phyloP scores from a whole-genome alignment of 345 rosid genomes.

The Carallia pectinifolia region DNA sequence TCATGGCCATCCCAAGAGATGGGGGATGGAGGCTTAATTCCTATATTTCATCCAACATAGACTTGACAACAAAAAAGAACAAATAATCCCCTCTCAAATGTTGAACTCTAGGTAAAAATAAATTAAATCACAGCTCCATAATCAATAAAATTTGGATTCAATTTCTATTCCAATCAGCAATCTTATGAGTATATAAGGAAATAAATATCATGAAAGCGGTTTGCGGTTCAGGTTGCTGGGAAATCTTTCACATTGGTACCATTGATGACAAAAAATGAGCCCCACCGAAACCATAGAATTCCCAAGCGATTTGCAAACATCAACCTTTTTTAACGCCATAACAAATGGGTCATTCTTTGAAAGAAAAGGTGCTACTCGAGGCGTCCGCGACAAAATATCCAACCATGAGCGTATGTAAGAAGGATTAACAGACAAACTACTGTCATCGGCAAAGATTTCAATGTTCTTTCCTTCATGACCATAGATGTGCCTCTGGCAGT shows the following conservation, averaged over 20 bases:
- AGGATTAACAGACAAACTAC: conserved; percentile 84
- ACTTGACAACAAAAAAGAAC: not conserved
- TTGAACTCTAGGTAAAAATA: not conserved
- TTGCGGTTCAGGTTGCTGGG: not conserved
- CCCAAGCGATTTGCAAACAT: conserved; percentile 5
- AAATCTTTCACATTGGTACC: too few relatives aligned
- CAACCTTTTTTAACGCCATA: conserved; percentile 77
- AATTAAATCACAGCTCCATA: not conserved
- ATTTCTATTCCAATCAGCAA: not conserved
- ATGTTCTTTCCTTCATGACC: conserved; percentile 76
- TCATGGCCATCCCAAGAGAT: not conserved
- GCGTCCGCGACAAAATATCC: conserved; percentile 81
- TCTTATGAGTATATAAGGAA: not conserved
- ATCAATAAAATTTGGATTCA: not conserved
- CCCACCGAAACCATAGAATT: not conserved
- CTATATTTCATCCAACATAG: not conserved
- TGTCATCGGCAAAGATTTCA: conserved; percentile 70
- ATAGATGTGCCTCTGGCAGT: conserved; percentile 75
- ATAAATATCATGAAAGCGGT: not conserved
- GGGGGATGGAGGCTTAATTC: not conserved
- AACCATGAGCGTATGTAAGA: conserved; percentile 76
- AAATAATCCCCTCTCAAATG: not conserved
- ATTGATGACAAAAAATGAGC: not conserved
- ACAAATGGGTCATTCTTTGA: conserved; percentile 84
- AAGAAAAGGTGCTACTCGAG: conserved; percentile 93